Base-by-base conservation (phyloP, 2,329 filamentous ascomycete species). In the Zymoseptoria brevis region DNA sequence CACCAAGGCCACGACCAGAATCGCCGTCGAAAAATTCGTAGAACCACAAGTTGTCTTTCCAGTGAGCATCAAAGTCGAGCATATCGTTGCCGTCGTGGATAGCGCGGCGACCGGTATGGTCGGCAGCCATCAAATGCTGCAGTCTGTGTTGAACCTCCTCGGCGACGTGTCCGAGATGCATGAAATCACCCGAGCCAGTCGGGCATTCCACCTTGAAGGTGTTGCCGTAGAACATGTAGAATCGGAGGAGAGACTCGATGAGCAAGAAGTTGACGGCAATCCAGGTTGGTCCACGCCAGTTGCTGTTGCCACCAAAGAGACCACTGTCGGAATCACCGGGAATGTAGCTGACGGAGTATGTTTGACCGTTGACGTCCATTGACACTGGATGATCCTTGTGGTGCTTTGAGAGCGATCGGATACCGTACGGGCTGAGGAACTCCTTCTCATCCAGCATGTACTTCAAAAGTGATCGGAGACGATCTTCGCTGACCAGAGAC, bases 11-110 rank as follows among this genome's bases (percentile, higher is more conserved):
- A 66, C 91, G 87, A 13, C 93, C 93, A 55, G 81, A 87, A 72
- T 97, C 92, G 48, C 91, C 93, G 71, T 97, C 93, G 72, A 97
- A 97, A 80, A 95, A 97, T 74, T 97, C 93, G 72, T 96, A 88
- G 81, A 96, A 97, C 89, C 90, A 96, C 68, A 97, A 80, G 69
- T 92, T 85, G 69, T 95, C 92, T 74, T 88, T 93, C 93, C 93
- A 97, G 74, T 96, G 80, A 22, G 89, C 87, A 71, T 97, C 91
- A 70, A 89, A 96, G 76, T 97, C 91, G 30, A 96, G 85, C 65
- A 87, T 82, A 67, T 96, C 87, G 66, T 88, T 90, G 19, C 89
- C 87, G 58, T 83, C 87, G 69, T 97, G 95, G 79, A 96, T 88
- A 64, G 91, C 93, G 64, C 94, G 87, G 61, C 90, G 86, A 56